Percentiles rank a stretch among this genome's conserved stretches.
phyloP scores from a whole-genome alignment of 495 filamentous ascomycete species.

The Penicillium salamii region DNA sequence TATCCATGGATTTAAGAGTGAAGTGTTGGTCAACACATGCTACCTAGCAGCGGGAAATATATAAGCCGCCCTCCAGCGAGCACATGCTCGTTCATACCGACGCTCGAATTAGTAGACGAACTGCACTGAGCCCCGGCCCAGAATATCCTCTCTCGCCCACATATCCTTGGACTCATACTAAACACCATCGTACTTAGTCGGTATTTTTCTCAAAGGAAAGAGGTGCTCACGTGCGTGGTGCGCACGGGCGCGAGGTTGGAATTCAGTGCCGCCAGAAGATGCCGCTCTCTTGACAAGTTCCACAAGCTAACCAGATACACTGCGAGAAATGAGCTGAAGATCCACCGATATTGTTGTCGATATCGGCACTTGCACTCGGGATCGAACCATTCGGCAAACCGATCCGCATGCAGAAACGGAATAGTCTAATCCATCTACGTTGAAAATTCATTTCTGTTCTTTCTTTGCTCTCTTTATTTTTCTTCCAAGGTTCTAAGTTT shows the following conservation, averaged over 20 bases:
- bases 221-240: background rate
- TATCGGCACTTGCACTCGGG: slow-evolving; percentile 31
- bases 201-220: background rate
- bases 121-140: no score
- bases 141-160: background rate
- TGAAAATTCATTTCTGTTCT: background rate
- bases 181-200: background rate
- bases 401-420: slow-evolving; percentile 13
- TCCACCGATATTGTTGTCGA: background rate
- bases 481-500: no score
- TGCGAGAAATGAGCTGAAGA: background rate
- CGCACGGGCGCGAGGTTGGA: background rate
- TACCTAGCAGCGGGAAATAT: background rate
- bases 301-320: slow-evolving; percentile 25
- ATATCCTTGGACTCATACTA: background rate
- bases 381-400: slow-evolving; percentile 26
- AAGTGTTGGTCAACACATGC: no score
- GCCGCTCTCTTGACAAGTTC: background rate
- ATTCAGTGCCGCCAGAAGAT: background rate
- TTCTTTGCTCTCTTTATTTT: no score
- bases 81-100: no score
- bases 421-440: background rate
- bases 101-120: no score
- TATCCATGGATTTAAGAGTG: no score
- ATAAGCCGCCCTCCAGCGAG: background rate